phyloP scores from a whole-genome alignment of 176 grass and related monocot genomes.

The Pontederia crassipes region DNA sequence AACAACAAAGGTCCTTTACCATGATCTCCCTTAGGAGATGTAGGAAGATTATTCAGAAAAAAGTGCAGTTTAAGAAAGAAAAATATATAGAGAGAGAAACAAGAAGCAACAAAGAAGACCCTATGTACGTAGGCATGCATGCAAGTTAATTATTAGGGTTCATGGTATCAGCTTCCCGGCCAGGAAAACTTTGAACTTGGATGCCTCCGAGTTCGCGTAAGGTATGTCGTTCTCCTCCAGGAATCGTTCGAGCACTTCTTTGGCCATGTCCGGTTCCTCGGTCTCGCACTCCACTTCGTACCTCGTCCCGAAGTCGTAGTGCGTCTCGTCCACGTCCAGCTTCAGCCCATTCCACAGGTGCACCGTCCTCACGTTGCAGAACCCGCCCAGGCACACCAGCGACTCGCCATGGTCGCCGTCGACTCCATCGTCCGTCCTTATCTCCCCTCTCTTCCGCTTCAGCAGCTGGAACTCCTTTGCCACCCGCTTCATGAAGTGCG shows the following conservation, averaged over 20 bases:
- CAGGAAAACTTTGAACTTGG: constrained; percentile 59
- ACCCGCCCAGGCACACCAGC: constrained; percentile 65
- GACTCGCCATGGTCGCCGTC: constrained; percentile 14
- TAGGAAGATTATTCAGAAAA: no score
- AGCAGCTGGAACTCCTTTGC: constrained; percentile 26
- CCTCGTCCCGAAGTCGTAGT: constrained; percentile 48
- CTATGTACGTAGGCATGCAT: no score
- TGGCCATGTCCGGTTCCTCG: constrained; percentile 40
- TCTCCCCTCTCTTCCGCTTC: no score
- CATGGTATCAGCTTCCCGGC: constrained; percentile 60
- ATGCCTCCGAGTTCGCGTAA: constrained; percentile 42
- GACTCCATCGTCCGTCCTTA: background rate
- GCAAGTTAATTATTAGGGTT: background rate
- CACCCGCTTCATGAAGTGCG: constrained; percentile 46
- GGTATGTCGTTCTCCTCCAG: constrained; percentile 49
- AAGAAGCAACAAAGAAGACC: no score
- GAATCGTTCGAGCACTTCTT: constrained; percentile 42
- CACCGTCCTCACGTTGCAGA: constrained; percentile 63
- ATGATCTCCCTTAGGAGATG: no score
- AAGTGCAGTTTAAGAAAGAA: no score
- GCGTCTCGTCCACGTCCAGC: constrained; percentile 69
- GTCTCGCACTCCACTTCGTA: constrained; percentile 87
- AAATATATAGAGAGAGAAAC: no score
- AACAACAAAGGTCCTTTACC: no score
- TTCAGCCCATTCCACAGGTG: constrained; percentile 42